These are phyloP conservation scores for Amauroascus niger DNA, from an alignment of 2,329 filamentous ascomycete species.

Conservation along the genomic window DNA sequence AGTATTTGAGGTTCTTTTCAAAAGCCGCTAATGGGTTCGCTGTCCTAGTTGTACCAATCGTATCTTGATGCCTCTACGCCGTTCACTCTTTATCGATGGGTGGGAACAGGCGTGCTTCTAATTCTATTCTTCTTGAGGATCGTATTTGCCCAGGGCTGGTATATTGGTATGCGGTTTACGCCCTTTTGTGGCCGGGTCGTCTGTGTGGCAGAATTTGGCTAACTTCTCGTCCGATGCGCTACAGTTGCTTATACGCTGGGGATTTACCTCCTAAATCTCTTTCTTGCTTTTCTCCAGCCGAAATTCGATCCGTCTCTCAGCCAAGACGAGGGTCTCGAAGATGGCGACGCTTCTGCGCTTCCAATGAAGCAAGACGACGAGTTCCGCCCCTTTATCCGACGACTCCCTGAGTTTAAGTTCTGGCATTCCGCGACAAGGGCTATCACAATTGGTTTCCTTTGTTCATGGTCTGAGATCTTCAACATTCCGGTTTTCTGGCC, in stretches of 20 bases:
- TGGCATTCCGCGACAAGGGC: conserved; percentile 94
- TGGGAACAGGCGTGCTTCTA: conserved; percentile 66
- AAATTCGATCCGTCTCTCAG: conserved; percentile 98
- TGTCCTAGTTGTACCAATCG: conserved; percentile 72
- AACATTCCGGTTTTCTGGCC: conserved; percentile 99
- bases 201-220: background rate
- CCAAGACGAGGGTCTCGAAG: conserved; percentile 91
- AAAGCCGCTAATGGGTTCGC: background rate
- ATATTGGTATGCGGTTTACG: conserved; percentile 61
- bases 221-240: background rate
- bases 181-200: background rate
- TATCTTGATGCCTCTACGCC: conserved; percentile 91
- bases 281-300: conserved; percentile 94
- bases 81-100: conserved; percentile 81
- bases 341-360: conserved; percentile 60
- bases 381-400: conserved; percentile 92
- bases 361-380: conserved; percentile 96
- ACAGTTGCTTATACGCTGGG: conserved; percentile 92
- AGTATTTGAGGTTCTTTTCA: background rate
- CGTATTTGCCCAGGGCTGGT: conserved; percentile 91
- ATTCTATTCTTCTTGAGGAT: conserved; percentile 81
- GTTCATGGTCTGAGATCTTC: conserved; percentile 89
- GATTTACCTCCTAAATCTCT: conserved; percentile 97
- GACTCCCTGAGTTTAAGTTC: conserved; percentile 98
- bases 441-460: conserved; percentile 69